Evolutionary conservation across 2,329 filamentous ascomycete species (phyloP).

Genomic region (Tolypocladium sp.): DNA sequence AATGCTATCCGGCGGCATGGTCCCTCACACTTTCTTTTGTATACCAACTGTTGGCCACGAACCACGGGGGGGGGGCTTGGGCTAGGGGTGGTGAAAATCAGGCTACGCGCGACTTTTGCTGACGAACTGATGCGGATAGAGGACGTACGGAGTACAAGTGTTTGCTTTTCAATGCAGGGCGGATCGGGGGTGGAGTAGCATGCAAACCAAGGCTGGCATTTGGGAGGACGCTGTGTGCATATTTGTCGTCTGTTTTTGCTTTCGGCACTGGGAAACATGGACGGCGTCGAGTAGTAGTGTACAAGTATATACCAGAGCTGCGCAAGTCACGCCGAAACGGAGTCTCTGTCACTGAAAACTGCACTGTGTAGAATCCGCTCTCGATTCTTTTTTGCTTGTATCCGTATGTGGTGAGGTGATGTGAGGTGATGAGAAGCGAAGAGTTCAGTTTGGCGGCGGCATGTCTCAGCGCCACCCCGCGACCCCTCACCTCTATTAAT

Average conservation of each 20-base stretch:
- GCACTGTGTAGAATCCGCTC: too few species aligned
- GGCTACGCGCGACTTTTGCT: not conserved
- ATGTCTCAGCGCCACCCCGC: not conserved
- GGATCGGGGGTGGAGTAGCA: not conserved
- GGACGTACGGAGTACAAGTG: slow-evolving; percentile 7
- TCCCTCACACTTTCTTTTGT: slow-evolving; percentile 3
- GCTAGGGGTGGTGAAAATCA: not conserved
- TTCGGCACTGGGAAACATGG: not conserved
- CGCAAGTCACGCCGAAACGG: not conserved
- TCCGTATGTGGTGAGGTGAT: not conserved
- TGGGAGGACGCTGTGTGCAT: not conserved
- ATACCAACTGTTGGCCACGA: slow-evolving; percentile 2
- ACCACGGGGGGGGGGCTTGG: not conserved
- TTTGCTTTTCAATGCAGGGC: not conserved
- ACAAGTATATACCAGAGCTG: not conserved
- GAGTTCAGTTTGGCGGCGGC: not conserved
- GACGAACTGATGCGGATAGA: slow-evolving; percentile 7
- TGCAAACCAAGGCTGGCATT: not conserved
- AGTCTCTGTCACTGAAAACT: not conserved
- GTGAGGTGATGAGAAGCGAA: not conserved
- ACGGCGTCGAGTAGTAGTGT: not conserved
- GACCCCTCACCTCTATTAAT: not conserved
- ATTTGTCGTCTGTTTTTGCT: not conserved
- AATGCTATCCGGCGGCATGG: slow-evolving; percentile 5
- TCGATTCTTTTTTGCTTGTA: not conserved